A percentile compares a stretch with the other conserved stretches of the same genome.
phyloP scores from a whole-genome alignment of 2,329 filamentous ascomycete genomes.

The Didymella pomorum region DNA sequence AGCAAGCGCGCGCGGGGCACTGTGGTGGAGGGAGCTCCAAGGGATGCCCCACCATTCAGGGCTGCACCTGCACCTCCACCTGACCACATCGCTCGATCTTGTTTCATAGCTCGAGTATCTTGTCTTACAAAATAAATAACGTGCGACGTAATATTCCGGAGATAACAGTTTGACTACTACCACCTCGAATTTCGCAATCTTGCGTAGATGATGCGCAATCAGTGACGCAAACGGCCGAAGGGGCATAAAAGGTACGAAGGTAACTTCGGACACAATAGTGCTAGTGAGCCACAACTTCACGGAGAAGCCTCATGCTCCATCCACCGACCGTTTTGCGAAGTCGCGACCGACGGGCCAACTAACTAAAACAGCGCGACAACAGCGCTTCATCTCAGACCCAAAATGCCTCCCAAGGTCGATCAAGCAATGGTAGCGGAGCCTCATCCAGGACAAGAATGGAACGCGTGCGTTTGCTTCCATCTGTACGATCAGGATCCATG shows the following conservation, averaged over 20 bases:
- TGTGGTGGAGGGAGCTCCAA: background rate
- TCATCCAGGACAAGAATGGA: background rate
- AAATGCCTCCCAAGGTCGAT: background rate
- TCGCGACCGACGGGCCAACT: background rate
- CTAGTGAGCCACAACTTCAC: background rate
- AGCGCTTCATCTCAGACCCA: background rate
- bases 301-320: background rate
- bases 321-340: background rate
- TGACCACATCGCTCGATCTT: background rate
- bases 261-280: background rate
- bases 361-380: background rate
- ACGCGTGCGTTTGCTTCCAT: background rate
- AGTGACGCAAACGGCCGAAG: slow-evolving; percentile 2
- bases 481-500: background rate
- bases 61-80: background rate
- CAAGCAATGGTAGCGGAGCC: background rate
- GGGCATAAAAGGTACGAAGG: background rate
- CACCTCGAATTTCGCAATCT: background rate
- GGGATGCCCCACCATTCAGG: background rate
- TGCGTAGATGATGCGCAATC: background rate
- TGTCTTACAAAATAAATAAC: background rate
- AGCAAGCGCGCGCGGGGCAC: slow-evolving; percentile 1
- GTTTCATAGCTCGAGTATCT: background rate
- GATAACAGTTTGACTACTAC: background rate
- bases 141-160: no score